Evolutionary conservation across 495 filamentous ascomycete species (phyloP).

Genomic region (Tuber microsphaerosporum): DNA sequence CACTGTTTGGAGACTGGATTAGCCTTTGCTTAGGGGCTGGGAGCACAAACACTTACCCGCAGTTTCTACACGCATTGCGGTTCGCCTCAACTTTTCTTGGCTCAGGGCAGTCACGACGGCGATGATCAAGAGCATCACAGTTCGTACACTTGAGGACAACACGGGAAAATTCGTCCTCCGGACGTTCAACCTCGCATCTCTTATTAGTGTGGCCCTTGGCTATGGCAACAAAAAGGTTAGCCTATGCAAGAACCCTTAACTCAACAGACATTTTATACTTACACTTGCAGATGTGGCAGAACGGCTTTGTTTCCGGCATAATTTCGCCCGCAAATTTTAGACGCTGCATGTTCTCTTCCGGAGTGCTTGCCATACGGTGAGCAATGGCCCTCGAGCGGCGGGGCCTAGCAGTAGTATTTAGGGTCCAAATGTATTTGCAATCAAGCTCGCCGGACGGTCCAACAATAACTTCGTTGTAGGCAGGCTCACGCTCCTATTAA

Average conservation of each 20-base stretch:
- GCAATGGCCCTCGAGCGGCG: conserved; percentile 53
- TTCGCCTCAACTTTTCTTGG: conserved; percentile 21
- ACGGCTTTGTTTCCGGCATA: conserved; percentile 52
- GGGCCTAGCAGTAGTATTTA: conserved; percentile 58
- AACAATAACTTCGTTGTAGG: conserved; percentile 63
- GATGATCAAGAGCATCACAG: conserved; percentile 63
- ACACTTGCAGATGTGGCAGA: conserved; percentile 58
- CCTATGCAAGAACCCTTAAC: neutral
- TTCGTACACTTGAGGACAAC: conserved; percentile 67
- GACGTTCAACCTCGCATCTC: conserved; percentile 48
- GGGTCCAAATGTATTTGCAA: conserved; percentile 66
- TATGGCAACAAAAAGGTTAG: conserved; percentile 17
- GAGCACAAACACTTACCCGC: conserved; percentile 52
- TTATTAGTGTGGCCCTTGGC: conserved; percentile 34
- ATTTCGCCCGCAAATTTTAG: conserved; percentile 55
- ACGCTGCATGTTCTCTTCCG: conserved; percentile 57
- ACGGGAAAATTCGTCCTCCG: conserved; percentile 67
- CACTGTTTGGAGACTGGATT: conserved; percentile 34
- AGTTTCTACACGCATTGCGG: conserved; percentile 65
- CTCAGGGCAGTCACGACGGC: conserved; percentile 60
- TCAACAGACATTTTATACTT: conserved; percentile 24
- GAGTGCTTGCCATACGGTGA: conserved; percentile 50
- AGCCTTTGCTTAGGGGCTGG: conserved; percentile 9
- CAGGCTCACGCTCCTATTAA: conserved; percentile 51
- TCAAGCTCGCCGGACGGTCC: conserved; percentile 74